Evolutionary conservation across 352 stramenopile genomes (phyloP).

Genomic region (Globisporangium lucens): DNA sequence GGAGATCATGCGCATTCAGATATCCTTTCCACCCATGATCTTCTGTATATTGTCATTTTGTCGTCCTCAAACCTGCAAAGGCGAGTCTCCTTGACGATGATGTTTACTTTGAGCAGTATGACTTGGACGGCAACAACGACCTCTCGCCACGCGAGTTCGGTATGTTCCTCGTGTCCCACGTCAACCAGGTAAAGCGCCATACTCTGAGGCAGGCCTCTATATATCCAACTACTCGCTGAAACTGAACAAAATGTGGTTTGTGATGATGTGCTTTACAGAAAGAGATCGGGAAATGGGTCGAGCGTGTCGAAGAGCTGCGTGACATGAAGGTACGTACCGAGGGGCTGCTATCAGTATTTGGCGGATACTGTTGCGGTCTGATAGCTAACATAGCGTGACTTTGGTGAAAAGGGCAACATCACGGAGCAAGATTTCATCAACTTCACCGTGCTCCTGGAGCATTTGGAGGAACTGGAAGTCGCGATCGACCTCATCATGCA

Average conservation of each 20-base stretch:
- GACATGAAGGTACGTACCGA: slow-evolving; percentile 39
- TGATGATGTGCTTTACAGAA: slow-evolving; percentile 24
- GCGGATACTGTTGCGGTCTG: too few relatives aligned
- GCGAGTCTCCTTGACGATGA: slow-evolving; percentile 39
- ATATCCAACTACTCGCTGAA: not conserved
- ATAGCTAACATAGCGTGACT: not conserved
- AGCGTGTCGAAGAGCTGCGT: slow-evolving; percentile 68
- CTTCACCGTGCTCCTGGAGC: slow-evolving; percentile 79
- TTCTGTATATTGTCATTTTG: not conserved
- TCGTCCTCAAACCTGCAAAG: not conserved
- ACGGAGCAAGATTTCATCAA: slow-evolving; percentile 83
- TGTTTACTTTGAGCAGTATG: slow-evolving; percentile 88
- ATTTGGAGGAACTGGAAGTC: slow-evolving; percentile 82
- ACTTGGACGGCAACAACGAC: slow-evolving; percentile 75
- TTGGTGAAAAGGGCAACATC: slow-evolving; percentile 46
- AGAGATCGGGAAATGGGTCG: slow-evolving; percentile 78
- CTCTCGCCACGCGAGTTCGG: slow-evolving; percentile 81
- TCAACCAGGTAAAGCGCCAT: slow-evolving; percentile 56
- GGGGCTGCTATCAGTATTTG: not conserved
- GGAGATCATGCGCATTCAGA: slow-evolving; percentile 88
- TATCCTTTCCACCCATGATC: slow-evolving; percentile 58
- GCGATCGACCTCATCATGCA: slow-evolving; percentile 83
- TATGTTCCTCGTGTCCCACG: slow-evolving; percentile 86
- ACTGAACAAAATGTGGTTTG: not conserved
- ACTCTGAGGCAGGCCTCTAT: not conserved